A percentile compares a stretch with the other conserved stretches of the same genome.
Conservation (phyloP, 331 rosid genomes). For the Ulmus americana region DNA sequence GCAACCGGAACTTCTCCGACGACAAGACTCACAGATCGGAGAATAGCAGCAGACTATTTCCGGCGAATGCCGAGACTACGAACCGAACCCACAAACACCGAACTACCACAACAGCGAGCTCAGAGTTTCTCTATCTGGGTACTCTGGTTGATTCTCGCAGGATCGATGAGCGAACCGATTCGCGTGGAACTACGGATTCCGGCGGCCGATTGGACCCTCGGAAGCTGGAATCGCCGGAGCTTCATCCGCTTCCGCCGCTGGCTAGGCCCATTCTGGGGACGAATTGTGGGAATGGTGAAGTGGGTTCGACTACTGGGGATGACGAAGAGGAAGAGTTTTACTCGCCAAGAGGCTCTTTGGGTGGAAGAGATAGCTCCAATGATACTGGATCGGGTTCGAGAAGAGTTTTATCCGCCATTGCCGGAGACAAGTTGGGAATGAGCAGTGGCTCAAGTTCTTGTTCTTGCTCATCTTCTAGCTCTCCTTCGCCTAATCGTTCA, state of each 20-base stretch:
- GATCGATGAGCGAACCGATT: slow-evolving; percentile 28
- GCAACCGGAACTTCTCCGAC: slow-evolving; percentile 28
- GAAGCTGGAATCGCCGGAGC: slow-evolving; percentile 48
- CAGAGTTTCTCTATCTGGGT: slow-evolving; percentile 72
- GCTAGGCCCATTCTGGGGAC: slow-evolving; percentile 17
- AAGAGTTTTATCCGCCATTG: slow-evolving; percentile 25
- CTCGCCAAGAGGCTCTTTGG: slow-evolving; percentile 50
- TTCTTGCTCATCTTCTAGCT: slow-evolving; percentile 33
- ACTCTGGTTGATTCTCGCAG: slow-evolving; percentile 41
- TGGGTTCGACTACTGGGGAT: slow-evolving; percentile 24
- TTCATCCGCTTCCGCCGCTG: slow-evolving; percentile 54
- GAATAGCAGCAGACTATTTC: slow-evolving; percentile 50
- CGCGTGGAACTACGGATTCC: background rate
- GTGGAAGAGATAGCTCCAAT: slow-evolving; percentile 19
- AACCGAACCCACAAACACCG: slow-evolving; percentile 35
- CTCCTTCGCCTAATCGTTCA: slow-evolving; percentile 39
- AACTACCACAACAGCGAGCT: slow-evolving; percentile 46
- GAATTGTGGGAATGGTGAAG: slow-evolving; percentile 15
- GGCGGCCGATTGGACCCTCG: slow-evolving; percentile 13
- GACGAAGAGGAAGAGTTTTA: slow-evolving; percentile 53
- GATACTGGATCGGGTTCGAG: slow-evolving; percentile 39
- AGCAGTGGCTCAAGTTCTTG: slow-evolving; percentile 29
- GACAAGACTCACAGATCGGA: slow-evolving; percentile 76
- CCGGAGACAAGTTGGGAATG: slow-evolving; percentile 20
- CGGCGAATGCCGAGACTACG: slow-evolving; percentile 25